phyloP scores from a whole-genome alignment of 257 asterid species.

The Ballota nigra region DNA sequence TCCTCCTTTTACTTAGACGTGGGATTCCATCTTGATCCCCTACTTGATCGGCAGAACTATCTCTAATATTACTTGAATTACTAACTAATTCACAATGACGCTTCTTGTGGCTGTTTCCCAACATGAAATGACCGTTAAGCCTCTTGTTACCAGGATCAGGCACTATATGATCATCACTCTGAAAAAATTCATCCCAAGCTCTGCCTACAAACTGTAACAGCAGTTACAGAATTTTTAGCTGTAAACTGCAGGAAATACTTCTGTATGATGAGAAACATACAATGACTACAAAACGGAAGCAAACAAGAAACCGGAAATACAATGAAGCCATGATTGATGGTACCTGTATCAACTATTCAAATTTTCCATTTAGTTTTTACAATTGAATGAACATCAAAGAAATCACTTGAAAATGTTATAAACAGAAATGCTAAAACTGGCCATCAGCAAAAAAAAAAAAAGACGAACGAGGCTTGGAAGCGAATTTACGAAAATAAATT shows the following conservation, averaged over 20 bases:
- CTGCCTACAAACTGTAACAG: constrained; percentile 67
- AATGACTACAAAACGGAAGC: background rate
- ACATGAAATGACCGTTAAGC: constrained; percentile 32
- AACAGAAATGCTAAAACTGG: background rate
- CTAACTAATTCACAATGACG: constrained; percentile 33
- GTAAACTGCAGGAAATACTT: constrained; percentile 43
- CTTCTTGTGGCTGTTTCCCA: constrained; percentile 41
- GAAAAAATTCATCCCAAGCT: constrained; percentile 66
- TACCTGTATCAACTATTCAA: background rate
- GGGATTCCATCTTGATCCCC: constrained; percentile 31
- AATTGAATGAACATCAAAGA: background rate
- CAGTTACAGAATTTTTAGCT: constrained; percentile 53
- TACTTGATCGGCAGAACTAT: constrained; percentile 34
- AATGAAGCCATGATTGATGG: background rate
- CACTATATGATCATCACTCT: constrained; percentile 66
- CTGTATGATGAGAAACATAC: constrained; percentile 28
- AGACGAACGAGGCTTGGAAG: background rate
- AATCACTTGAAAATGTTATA: background rate
- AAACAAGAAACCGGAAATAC: constrained; percentile 14
- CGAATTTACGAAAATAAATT: background rate
- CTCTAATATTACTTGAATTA: constrained; percentile 31
- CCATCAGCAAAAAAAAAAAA: background rate
- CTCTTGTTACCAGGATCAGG: constrained; percentile 46
- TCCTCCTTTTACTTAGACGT: constrained; percentile 31
- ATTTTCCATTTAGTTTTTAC: background rate